These are phyloP conservation scores for Macadamia integrifolia DNA, from an alignment of 164 flowering plant species.

Conservation along the genomic window DNA sequence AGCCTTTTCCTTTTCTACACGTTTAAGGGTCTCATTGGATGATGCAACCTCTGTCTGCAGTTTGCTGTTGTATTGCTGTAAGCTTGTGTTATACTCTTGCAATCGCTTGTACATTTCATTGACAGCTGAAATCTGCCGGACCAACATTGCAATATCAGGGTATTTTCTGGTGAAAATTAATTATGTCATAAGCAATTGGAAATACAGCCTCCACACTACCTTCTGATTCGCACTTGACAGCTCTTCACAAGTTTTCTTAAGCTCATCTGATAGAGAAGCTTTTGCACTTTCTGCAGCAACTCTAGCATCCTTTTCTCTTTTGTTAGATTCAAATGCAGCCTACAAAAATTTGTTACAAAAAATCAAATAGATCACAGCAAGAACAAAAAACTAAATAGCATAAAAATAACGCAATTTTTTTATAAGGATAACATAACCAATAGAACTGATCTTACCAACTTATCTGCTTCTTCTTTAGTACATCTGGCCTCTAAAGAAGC, in stretches of 20 bases:
- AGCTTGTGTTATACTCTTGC: constrained; percentile 88
- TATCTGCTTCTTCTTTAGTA: constrained; percentile 55
- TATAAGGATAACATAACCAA: not conserved
- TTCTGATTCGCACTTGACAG: constrained; percentile 52
- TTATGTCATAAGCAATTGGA: not conserved
- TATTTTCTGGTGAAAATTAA: not conserved
- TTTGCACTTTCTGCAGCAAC: constrained; percentile 37
- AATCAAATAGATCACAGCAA: not conserved
- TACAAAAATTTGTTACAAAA: constrained; percentile 9
- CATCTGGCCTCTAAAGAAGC: constrained; percentile 42
- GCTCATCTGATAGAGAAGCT: constrained; percentile 43
- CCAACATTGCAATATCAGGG: not conserved
- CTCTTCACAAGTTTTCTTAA: constrained; percentile 44
- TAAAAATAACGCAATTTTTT: not conserved
- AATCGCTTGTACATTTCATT: constrained; percentile 70
- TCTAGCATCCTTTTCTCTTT: constrained; percentile 51
- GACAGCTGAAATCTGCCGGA: constrained; percentile 50
- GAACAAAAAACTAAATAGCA: not conserved
- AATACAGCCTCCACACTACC: constrained; percentile 26
- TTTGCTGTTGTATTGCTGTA: constrained; percentile 86
- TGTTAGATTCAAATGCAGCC: constrained; percentile 45
- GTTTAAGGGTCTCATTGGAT: constrained; percentile 56
- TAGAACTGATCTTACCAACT: constrained; percentile 38
- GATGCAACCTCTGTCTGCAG: constrained; percentile 76
- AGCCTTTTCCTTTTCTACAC: constrained; percentile 71